These are phyloP conservation scores for Fraxinus xanthoxyloides DNA, from an alignment of 305 asterid species.

Conservation along the genomic window DNA sequence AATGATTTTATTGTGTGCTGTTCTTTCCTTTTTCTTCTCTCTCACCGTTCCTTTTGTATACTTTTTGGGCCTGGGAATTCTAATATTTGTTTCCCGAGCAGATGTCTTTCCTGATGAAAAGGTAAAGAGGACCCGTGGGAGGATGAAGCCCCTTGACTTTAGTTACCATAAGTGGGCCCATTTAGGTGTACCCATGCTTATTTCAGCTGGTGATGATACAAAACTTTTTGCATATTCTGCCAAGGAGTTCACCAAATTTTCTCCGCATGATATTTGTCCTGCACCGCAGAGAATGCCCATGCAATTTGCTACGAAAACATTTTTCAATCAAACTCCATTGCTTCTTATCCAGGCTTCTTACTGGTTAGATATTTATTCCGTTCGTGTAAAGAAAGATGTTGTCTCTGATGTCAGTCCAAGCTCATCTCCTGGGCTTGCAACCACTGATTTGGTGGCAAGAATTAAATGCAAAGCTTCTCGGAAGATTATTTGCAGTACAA, in stretches of 20 bases:
- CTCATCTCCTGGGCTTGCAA: slow-evolving; percentile 57
- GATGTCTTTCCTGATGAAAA: slow-evolving; percentile 63
- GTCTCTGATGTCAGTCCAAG: slow-evolving; percentile 46
- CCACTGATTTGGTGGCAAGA: slow-evolving; percentile 67
- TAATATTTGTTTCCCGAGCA: slow-evolving; percentile 28
- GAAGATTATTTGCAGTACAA: slow-evolving; percentile 88
- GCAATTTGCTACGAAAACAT: slow-evolving; percentile 63
- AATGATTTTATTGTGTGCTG: not conserved
- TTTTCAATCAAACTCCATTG: slow-evolving; percentile 54
- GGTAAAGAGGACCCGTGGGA: slow-evolving; percentile 56
- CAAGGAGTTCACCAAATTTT: slow-evolving; percentile 81
- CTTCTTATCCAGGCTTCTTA: slow-evolving; percentile 73
- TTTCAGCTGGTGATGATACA: slow-evolving; percentile 91
- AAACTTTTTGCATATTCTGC: slow-evolving; percentile 93
- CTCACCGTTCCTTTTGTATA: not conserved
- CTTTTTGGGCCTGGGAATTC: not conserved
- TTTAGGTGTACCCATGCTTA: slow-evolving; percentile 96
- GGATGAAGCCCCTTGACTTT: slow-evolving; percentile 55
- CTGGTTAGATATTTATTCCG: slow-evolving; percentile 57
- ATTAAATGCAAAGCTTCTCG: slow-evolving; percentile 69
- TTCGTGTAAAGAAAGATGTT: slow-evolving; percentile 45
- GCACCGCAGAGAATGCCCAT: slow-evolving; percentile 89
- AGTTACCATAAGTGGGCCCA: slow-evolving; percentile 96
- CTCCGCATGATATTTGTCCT: slow-evolving; percentile 97
- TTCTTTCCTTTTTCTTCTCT: not conserved